phyloP scores from a whole-genome alignment of 2,329 filamentous ascomycete species.

The Ceratocystis huliohia region DNA sequence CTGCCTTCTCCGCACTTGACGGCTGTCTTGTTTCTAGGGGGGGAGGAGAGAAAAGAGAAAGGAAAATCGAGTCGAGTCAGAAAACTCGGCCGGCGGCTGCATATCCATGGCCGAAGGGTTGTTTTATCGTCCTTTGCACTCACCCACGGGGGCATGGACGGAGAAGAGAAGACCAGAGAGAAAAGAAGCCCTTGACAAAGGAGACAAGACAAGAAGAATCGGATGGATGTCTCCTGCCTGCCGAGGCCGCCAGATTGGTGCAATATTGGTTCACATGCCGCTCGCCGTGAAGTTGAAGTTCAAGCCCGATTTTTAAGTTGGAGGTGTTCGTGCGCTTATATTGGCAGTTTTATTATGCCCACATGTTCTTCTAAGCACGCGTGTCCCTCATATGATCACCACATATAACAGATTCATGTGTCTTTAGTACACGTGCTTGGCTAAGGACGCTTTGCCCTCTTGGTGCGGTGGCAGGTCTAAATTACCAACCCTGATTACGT shows the following conservation, averaged over 20 bases:
- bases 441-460: no score
- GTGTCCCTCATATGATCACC: no score
- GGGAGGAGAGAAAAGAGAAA: background rate
- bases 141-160: background rate
- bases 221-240: background rate
- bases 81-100: background rate
- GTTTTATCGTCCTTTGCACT: background rate
- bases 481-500: no score
- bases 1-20: slow-evolving; percentile 1
- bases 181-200: background rate
- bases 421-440: no score
- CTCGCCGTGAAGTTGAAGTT: no score
- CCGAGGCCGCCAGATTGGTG: background rate
- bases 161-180: background rate
- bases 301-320: no score
- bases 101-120: background rate
- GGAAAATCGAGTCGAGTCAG: background rate
- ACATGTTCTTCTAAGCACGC: no score
- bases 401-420: no score
- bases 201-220: background rate
- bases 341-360: no score
- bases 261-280: background rate
- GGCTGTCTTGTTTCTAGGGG: background rate
- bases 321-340: no score
- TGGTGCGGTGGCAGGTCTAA: no score